Conservation (phyloP, 2,329 filamentous ascomycete genomes). For the Penicillium psychrosexuale region DNA sequence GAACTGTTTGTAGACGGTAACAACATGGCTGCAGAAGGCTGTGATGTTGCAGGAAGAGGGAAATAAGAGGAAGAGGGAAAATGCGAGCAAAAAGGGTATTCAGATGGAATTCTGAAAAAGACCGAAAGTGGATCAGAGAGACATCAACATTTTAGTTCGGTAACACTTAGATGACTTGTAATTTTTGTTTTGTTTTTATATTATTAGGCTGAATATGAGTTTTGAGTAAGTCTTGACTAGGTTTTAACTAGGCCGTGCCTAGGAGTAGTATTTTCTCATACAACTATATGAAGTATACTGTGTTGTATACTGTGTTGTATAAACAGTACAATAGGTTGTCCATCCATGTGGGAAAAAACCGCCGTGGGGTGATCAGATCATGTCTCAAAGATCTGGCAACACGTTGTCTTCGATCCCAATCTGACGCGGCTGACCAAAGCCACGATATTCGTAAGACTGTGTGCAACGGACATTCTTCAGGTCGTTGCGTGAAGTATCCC, state of each 20-base stretch:
- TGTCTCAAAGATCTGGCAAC: slow-evolving; percentile 11
- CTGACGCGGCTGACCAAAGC: neutral
- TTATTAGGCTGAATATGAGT: neutral
- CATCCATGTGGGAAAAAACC: neutral
- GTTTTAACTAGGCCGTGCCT: no score
- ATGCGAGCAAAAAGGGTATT: slow-evolving; percentile 1
- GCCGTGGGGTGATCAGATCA: slow-evolving; percentile 16
- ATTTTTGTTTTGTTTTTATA: slow-evolving; percentile 10
- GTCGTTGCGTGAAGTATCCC: neutral
- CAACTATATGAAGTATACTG: no score
- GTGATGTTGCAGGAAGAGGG: neutral
- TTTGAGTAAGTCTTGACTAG: neutral
- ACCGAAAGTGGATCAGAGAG: slow-evolving; percentile 26
- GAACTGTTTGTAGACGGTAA: slow-evolving; percentile 28
- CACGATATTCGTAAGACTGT: neutral
- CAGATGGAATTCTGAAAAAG: slow-evolving; percentile 20
- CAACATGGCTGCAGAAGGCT: slow-evolving; percentile 20
- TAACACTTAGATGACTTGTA: slow-evolving; percentile 28
- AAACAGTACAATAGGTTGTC: neutral
- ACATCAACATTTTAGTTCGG: slow-evolving; percentile 22
- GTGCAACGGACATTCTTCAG: neutral
- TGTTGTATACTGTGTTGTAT: neutral
- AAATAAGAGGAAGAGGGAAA: neutral
- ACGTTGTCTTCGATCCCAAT: neutral
- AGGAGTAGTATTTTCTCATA: no score